These are phyloP conservation scores for Penicillium pancosmium DNA, from an alignment of 495 filamentous ascomycete genomes.

Conservation along the genomic window DNA sequence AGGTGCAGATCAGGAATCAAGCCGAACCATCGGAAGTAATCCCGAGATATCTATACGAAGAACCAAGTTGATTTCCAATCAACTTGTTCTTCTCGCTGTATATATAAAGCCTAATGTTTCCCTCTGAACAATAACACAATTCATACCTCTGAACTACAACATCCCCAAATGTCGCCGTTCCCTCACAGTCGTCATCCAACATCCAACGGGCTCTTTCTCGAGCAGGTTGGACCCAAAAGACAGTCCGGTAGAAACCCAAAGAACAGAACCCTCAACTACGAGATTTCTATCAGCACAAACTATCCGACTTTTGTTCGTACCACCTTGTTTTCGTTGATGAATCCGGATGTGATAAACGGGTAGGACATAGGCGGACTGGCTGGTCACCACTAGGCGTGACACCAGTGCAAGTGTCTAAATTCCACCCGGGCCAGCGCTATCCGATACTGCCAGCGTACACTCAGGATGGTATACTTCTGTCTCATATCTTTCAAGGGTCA, in stretches of 20 bases:
- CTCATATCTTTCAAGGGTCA: background rate
- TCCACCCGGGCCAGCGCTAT: background rate
- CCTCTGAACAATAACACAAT: too few species aligned
- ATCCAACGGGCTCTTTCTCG: slow-evolving; percentile 2
- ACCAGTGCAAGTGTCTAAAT: background rate
- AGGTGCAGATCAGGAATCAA: too few species aligned
- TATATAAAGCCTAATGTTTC: too few species aligned
- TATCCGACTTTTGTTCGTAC: slow-evolving; percentile 8
- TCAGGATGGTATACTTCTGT: background rate
- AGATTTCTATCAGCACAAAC: slow-evolving; percentile 11
- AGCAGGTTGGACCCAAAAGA: slow-evolving; percentile 5
- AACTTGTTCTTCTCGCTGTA: too few species aligned
- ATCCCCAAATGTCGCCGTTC: too few species aligned
- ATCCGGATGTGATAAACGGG: background rate
- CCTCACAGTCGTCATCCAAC: slow-evolving; percentile 10
- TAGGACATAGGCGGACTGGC: background rate
- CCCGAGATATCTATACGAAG: too few species aligned
- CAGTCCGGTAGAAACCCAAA: slow-evolving; percentile 1
- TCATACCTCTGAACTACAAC: too few species aligned
- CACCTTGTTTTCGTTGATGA: slow-evolving; percentile 2
- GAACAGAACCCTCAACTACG: slow-evolving; percentile 10
- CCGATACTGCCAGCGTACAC: background rate
- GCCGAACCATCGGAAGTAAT: too few species aligned
- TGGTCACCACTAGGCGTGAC: background rate
- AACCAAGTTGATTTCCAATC: too few species aligned